Evolutionary conservation across 225 moss, liverwort and hornwort species (phyloP).

Genomic region (Anthoceros angustus): DNA sequence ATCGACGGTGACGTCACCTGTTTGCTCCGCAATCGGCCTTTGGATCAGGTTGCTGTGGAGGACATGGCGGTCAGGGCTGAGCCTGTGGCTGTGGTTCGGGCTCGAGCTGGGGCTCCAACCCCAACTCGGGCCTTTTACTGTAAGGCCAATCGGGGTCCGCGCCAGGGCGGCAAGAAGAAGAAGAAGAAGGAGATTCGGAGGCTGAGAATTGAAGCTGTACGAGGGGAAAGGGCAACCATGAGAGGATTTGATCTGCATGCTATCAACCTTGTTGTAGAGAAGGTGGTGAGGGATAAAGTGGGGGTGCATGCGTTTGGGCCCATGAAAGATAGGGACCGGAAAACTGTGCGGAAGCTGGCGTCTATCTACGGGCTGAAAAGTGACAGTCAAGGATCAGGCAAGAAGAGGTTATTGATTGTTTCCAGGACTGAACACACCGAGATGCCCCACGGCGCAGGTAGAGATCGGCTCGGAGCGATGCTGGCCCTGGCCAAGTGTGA

Average conservation of each 20-base stretch:
- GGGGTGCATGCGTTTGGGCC: slow-evolving; percentile 81
- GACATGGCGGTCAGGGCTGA: slow-evolving; percentile 46
- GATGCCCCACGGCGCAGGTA: slow-evolving; percentile 64
- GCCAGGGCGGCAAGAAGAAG: slow-evolving; percentile 28
- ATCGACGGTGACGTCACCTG: slow-evolving; percentile 36
- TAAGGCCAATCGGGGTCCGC: too few relatives aligned
- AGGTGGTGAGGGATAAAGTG: slow-evolving; percentile 48
- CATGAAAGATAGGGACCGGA: slow-evolving; percentile 67
- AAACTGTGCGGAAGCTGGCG: slow-evolving; percentile 62
- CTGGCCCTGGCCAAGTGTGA: too few relatives aligned
- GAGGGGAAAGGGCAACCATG: slow-evolving; percentile 42
- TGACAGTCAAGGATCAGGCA: slow-evolving; percentile 64
- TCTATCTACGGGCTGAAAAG: slow-evolving; percentile 57
- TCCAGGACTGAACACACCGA: slow-evolving; percentile 45
- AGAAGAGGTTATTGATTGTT: slow-evolving; percentile 87
- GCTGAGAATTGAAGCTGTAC: slow-evolving; percentile 57
- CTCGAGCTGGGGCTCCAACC: too few relatives aligned
- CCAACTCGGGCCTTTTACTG: too few relatives aligned
- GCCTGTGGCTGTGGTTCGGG: too few relatives aligned
- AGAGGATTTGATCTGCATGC: slow-evolving; percentile 60
- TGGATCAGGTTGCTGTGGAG: slow-evolving; percentile 38
- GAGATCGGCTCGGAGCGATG: slow-evolving; percentile 50
- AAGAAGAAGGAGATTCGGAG: slow-evolving; percentile 57
- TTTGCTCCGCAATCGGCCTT: slow-evolving; percentile 36
- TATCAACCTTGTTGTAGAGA: slow-evolving; percentile 69